These are phyloP conservation scores for Spatholobus suberectus DNA, from an alignment of 306 rosid species.

Conservation along the genomic window DNA sequence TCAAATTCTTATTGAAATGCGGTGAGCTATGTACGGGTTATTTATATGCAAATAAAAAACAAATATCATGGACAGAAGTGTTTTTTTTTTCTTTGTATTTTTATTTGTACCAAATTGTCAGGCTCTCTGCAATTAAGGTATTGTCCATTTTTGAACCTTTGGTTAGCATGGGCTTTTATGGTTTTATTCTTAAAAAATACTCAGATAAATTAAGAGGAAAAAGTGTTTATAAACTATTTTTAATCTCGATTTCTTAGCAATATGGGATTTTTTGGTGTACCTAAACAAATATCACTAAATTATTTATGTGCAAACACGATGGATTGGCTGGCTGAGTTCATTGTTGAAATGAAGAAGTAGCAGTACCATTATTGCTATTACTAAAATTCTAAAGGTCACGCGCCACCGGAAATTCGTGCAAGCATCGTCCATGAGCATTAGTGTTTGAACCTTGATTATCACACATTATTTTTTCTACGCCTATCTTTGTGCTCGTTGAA, in stretches of 20 bases:
- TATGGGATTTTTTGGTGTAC: too few species aligned
- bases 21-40: not conserved
- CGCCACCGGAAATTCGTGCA: not conserved
- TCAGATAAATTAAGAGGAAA: too few species aligned
- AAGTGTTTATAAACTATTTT: too few species aligned
- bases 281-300: not conserved
- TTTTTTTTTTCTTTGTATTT: not conserved
- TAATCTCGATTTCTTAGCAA: too few species aligned
- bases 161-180: too few species aligned
- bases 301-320: slow-evolving; percentile 38
- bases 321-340: slow-evolving; percentile 8
- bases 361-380: slow-evolving; percentile 43
- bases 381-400: slow-evolving; percentile 36
- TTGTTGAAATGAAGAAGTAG: slow-evolving; percentile 55
- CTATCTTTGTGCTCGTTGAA: too few species aligned
- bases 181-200: too few species aligned
- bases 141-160: too few species aligned
- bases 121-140: too few species aligned
- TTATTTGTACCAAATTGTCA: too few species aligned
- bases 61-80: not conserved
- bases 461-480: not conserved
- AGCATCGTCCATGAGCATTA: not conserved
- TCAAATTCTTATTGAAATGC: slow-evolving; percentile 19
- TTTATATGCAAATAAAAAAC: slow-evolving; percentile 44
- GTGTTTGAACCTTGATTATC: not conserved